Conservation (phyloP, 108 stramenopile genomes). For the Aureococcus anophagefferens region DNA sequence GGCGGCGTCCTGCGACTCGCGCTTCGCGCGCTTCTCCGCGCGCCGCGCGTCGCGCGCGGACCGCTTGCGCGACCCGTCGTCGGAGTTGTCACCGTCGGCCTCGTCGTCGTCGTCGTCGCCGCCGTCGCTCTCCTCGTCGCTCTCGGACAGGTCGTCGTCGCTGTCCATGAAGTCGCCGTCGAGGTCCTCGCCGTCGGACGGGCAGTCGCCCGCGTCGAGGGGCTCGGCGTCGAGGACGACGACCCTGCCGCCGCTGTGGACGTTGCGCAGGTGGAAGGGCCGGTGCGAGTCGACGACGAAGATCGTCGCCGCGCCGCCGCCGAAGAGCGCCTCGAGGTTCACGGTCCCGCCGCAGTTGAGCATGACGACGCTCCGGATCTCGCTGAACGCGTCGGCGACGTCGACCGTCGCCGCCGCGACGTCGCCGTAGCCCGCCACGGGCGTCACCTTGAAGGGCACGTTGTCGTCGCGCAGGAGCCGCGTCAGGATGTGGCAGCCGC, state of each 20-base stretch:
- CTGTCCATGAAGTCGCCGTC: background rate
- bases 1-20: background rate
- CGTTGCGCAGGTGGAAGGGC: slow-evolving; percentile 38
- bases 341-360: slow-evolving; percentile 39
- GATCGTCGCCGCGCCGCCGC: background rate
- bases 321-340: slow-evolving; percentile 22
- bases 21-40: background rate
- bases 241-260: slow-evolving; percentile 28
- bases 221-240: slow-evolving; percentile 34
- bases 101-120: slow-evolving; percentile 10
- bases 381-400: slow-evolving; percentile 13
- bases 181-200: background rate
- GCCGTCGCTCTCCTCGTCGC: background rate
- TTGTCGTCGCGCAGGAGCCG: background rate
- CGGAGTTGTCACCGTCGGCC: too few relatives aligned
- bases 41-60: slow-evolving; percentile 8
- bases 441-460: background rate
- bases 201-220: slow-evolving; percentile 25
- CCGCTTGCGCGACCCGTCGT: too few relatives aligned
- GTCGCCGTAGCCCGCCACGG: slow-evolving; percentile 33
- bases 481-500: slow-evolving; percentile 24
- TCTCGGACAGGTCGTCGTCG: background rate
- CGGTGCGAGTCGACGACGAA: slow-evolving; percentile 41
- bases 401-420: slow-evolving; percentile 5
- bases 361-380: slow-evolving; percentile 36